Evolutionary conservation across 1,139 yeast species (phyloP), one percentile per base, ranked within the genome.

Genomic region (Sugiyamaella castrensis): DNA sequence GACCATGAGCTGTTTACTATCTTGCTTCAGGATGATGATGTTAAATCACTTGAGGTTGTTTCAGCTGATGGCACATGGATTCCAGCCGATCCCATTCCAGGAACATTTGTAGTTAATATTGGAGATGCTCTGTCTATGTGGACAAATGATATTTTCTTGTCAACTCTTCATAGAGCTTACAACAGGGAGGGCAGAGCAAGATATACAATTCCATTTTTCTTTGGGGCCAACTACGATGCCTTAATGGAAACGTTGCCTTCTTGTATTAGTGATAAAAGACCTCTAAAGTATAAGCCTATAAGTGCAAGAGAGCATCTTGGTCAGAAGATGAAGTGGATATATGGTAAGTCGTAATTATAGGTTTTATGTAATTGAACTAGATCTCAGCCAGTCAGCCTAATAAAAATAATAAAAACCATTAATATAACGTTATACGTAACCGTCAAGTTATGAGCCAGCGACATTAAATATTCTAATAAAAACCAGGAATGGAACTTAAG

Each of bases 1-100:
- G 74, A 71, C 51, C 68, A 67, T 48, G 72, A 70, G 32, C 61
- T 68, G 13, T 53, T 70, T 37, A 70, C 74, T 0, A 59, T 70
- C 50, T 59, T 71, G 19, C 52, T 47, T 38, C 59, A 57, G 32
- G 53, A 51, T 36, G 24, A 19, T 5, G 49, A 63, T 28, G 58
- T 57, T 6, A 62, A 63, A 24, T 71, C 71, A 1, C 57, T 69
- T 19, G 70, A 69, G 50, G 71, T 69, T 10, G 54, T 66, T 39
- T 65, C 61, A 49, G 61, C 63, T 45, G 53, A 61, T 16, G 60
- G 62, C 10, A 56, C 59, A 32, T 68, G 69, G 63, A 58, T 68
- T 15, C 53, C 58, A 29, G 71, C 65, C 1, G 67, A 66, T 4
- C 67, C 66, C 10, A 56, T 60, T 11, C 56, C 56, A 4, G 65